A percentile compares a stretch with the other conserved stretches of the same genome.
Conservation (phyloP, 2,329 filamentous ascomycete species). For the Gnomoniopsis smithogilvyi region DNA sequence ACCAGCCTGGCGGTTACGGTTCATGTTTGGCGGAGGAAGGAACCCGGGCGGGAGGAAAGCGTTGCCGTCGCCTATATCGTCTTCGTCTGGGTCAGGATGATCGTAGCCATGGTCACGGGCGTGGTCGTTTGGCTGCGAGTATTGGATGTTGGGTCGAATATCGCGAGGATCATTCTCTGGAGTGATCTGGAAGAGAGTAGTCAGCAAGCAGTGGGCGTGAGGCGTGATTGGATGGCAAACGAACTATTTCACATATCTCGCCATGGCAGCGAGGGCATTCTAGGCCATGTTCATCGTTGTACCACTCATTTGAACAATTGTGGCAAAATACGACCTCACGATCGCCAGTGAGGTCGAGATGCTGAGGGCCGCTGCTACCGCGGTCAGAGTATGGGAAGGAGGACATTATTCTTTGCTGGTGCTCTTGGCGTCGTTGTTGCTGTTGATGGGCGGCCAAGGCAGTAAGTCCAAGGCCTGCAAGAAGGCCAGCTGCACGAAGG, state of each 20-base stretch:
- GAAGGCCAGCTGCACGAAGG: slow-evolving; percentile 51
- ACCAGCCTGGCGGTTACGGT: not conserved
- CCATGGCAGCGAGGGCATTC: slow-evolving; percentile 73
- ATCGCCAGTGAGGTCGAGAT: slow-evolving; percentile 47
- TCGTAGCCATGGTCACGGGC: slow-evolving; percentile 27
- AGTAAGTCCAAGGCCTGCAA: slow-evolving; percentile 56
- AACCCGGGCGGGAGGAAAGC: slow-evolving; percentile 39
- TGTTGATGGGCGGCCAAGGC: slow-evolving; percentile 53
- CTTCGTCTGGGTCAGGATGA: slow-evolving; percentile 57
- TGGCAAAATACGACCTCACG: slow-evolving; percentile 85
- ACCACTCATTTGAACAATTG: slow-evolving; percentile 78
- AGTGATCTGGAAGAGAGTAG: slow-evolving; percentile 39
- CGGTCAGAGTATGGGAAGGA: slow-evolving; percentile 11
- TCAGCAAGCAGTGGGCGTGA: slow-evolving; percentile 13
- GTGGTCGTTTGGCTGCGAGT: slow-evolving; percentile 16
- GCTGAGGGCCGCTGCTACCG: slow-evolving; percentile 19
- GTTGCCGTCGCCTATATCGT: slow-evolving; percentile 47
- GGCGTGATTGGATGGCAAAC: slow-evolving; percentile 28
- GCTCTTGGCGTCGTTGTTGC: slow-evolving; percentile 39
- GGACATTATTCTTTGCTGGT: slow-evolving; percentile 29
- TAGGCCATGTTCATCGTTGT: slow-evolving; percentile 63
- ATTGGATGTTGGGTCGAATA: slow-evolving; percentile 27
- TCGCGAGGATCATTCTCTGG: slow-evolving; percentile 61
- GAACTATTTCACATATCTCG: slow-evolving; percentile 83
- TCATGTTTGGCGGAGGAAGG: slow-evolving; percentile 15